Percentiles rank a stretch among this genome's conserved stretches.
Conservation (phyloP, 129 eudicot genomes). For the Pittosporum tobira region DNA sequence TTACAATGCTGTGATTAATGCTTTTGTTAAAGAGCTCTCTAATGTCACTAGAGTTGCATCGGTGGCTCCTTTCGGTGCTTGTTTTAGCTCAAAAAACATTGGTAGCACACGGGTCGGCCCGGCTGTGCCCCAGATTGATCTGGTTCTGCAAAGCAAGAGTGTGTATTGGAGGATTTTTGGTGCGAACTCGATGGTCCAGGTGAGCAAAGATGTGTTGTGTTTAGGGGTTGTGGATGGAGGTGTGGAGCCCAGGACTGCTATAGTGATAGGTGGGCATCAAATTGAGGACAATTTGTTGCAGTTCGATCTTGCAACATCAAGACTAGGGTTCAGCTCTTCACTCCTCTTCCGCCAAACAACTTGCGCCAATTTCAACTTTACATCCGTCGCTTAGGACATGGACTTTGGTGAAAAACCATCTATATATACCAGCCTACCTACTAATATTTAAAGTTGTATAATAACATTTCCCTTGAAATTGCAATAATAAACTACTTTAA, state of each 20-base stretch:
- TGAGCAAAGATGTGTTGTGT: slow-evolving; percentile 16
- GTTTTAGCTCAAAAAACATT: slow-evolving; percentile 16
- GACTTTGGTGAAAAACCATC: neutral
- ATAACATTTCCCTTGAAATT: neutral
- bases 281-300: slow-evolving; percentile 35
- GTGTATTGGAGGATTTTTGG: slow-evolving; percentile 32
- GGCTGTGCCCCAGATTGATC: slow-evolving; percentile 26
- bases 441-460: too few species aligned
- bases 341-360: slow-evolving; percentile 27
- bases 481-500: too few species aligned
- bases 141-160: slow-evolving; percentile 22
- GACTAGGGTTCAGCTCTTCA: slow-evolving; percentile 34
- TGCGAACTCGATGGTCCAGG: slow-evolving; percentile 27
- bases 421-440: too few species aligned
- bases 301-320: slow-evolving; percentile 30
- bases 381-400: slow-evolving; percentile 9
- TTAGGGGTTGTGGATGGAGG: slow-evolving; percentile 33
- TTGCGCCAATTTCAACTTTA: slow-evolving; percentile 31
- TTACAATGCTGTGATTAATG: slow-evolving; percentile 16
- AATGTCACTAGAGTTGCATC: slow-evolving; percentile 17
- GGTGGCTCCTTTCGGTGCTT: slow-evolving; percentile 32
- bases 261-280: slow-evolving; percentile 33
- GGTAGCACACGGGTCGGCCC: slow-evolving; percentile 22
- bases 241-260: slow-evolving; percentile 16
- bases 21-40: slow-evolving; percentile 18